phyloP scores from a whole-genome alignment of 1,284 basidiomycete species.

The Wallemia ichthyophaga region DNA sequence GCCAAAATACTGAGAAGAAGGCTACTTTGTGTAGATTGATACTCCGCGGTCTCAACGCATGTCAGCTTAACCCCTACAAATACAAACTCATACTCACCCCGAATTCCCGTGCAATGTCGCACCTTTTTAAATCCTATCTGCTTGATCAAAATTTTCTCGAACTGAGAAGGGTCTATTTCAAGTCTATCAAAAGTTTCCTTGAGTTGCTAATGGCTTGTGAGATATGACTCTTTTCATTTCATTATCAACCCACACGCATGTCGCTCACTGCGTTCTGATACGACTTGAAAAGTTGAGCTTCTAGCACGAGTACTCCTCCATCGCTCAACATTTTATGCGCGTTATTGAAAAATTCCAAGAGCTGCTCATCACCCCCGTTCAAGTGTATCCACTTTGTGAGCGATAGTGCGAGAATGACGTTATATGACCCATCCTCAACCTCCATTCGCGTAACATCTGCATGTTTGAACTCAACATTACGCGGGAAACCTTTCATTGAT shows the following conservation, averaged over 20 bases:
- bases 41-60: background rate
- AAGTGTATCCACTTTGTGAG: background rate
- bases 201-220: background rate
- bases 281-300: background rate
- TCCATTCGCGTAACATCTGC: background rate
- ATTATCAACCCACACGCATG: no score
- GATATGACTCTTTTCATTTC: no score
- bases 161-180: background rate
- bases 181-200: background rate
- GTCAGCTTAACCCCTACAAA: background rate
- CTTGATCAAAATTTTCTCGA: background rate
- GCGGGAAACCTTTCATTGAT: background rate
- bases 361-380: background rate
- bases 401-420: background rate
- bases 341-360: background rate
- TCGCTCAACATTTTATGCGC: background rate
- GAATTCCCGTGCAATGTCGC: background rate
- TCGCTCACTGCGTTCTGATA: background rate
- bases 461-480: background rate
- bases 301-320: background rate
- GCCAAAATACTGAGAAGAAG: no score
- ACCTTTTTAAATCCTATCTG: background rate
- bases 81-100: background rate
- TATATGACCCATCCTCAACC: background rate
- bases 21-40: background rate